A percentile compares a stretch with the other conserved stretches of the same genome.
Conservation (phyloP, 1,284 basidiomycete genomes). For the Blastosporella zonata region DNA sequence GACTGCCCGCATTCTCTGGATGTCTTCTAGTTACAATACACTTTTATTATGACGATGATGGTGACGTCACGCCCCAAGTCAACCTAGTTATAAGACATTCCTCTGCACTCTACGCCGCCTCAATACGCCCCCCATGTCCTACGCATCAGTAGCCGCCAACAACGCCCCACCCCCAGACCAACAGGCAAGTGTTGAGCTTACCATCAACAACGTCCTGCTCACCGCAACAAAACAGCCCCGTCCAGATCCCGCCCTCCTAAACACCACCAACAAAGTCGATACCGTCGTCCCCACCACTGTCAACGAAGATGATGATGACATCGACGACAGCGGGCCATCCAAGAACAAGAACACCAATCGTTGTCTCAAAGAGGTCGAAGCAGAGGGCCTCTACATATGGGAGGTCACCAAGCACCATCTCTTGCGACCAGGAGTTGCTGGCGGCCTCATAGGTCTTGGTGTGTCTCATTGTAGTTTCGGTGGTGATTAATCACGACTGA, state of each 20-base stretch:
- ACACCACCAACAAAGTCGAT: constrained; percentile 55
- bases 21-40: constrained; percentile 53
- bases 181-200: constrained; percentile 33
- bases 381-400: constrained; percentile 54
- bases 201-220: background rate
- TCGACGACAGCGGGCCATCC: constrained; percentile 13
- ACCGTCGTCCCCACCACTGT: constrained; percentile 46
- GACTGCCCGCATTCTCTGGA: constrained; percentile 79
- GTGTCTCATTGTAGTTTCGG: constrained; percentile 22
- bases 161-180: constrained; percentile 48
- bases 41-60: constrained; percentile 4
- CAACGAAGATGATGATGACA: constrained; percentile 21
- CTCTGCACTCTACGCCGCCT: background rate
- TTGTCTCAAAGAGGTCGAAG: constrained; percentile 47
- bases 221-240: constrained; percentile 44
- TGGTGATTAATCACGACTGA: background rate
- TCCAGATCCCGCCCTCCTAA: constrained; percentile 60
- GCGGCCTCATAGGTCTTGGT: constrained; percentile 73
- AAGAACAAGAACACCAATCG: constrained; percentile 26
- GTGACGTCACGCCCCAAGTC: constrained; percentile 18
- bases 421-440: constrained; percentile 67
- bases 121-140: constrained; percentile 48
- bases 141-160: constrained; percentile 60
- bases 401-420: constrained; percentile 57
- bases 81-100: background rate